Evolutionary conservation across 2,329 filamentous ascomycete species (phyloP).

Genomic region (Nigrograna mackinnonii): DNA sequence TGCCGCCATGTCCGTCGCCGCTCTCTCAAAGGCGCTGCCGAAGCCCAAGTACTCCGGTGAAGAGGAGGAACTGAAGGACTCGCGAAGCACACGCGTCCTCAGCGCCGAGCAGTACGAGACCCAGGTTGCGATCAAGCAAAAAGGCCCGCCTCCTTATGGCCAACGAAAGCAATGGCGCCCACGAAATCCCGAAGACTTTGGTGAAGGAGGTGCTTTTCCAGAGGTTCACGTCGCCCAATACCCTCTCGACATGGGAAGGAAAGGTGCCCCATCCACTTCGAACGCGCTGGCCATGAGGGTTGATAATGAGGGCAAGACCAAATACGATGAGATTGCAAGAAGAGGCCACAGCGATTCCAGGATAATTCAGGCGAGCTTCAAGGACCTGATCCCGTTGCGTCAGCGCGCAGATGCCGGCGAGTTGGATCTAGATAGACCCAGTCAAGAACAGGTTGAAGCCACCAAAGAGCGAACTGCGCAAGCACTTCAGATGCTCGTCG

Average conservation of each 20-base stretch:
- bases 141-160: conserved; percentile 85
- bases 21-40: conserved; percentile 78
- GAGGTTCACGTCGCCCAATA: conserved; percentile 95
- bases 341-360: conserved; percentile 83
- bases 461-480: conserved; percentile 88
- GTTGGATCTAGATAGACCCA: conserved; percentile 82
- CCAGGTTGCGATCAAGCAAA: conserved; percentile 72
- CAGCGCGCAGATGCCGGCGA: conserved; percentile 93
- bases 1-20: conserved; percentile 48
- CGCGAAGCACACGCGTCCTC: conserved; percentile 81
- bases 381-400: conserved; percentile 90
- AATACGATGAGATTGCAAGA: conserved; percentile 92
- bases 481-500: conserved; percentile 80
- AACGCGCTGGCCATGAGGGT: conserved; percentile 94
- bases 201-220: conserved; percentile 93
- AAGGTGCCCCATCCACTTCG: conserved; percentile 60
- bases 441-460: conserved; percentile 78
- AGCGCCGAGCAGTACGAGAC: conserved; percentile 80
- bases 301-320: conserved; percentile 87
- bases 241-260: conserved; percentile 91
- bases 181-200: conserved; percentile 85
- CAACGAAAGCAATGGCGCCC: conserved; percentile 90
- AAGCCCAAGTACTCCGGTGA: conserved; percentile 91
- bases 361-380: conserved; percentile 93
- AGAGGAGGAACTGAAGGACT: conserved; percentile 70